phyloP scores from a whole-genome alignment of 2,329 filamentous ascomycete species.

The Lithohypha guttulata region DNA sequence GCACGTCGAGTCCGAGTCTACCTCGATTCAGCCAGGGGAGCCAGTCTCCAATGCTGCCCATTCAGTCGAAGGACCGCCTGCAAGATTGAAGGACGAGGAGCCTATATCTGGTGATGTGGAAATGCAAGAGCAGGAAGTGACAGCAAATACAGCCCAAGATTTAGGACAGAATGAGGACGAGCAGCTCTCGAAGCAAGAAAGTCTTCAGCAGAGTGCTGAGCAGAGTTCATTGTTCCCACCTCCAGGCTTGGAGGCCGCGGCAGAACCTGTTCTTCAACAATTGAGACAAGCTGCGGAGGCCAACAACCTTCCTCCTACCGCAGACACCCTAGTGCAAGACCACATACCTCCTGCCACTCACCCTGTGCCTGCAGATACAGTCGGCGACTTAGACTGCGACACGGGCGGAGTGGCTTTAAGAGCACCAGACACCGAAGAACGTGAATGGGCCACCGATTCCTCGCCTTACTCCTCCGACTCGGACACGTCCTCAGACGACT shows the following conservation, averaged over 20 bases:
- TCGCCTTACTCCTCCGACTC: slow-evolving; percentile 63
- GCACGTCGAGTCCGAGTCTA: slow-evolving; percentile 18
- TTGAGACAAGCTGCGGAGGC: neutral
- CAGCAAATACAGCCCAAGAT: neutral
- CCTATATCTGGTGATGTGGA: slow-evolving; percentile 4
- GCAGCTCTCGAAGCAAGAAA: neutral
- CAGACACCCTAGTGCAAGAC: slow-evolving; percentile 3
- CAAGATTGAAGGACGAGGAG: too few relatives aligned
- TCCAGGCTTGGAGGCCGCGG: neutral
- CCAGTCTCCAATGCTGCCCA: neutral
- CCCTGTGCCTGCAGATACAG: too few relatives aligned
- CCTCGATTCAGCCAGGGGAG: neutral
- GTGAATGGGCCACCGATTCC: slow-evolving; percentile 78
- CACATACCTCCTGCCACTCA: slow-evolving; percentile 3
- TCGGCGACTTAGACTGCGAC: too few relatives aligned
- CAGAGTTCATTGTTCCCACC: neutral
- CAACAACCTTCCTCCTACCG: slow-evolving; percentile 1
- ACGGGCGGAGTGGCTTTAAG: slow-evolving; percentile 26
- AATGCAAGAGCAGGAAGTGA: slow-evolving; percentile 5
- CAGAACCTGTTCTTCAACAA: neutral
- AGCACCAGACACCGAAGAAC: slow-evolving; percentile 30
- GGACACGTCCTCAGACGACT: slow-evolving; percentile 59
- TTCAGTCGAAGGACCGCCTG: too few relatives aligned
- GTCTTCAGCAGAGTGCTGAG: neutral
- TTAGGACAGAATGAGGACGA: neutral